Conservation (phyloP, 2,329 filamentous ascomycete genomes). For the Xylaria sp. region DNA sequence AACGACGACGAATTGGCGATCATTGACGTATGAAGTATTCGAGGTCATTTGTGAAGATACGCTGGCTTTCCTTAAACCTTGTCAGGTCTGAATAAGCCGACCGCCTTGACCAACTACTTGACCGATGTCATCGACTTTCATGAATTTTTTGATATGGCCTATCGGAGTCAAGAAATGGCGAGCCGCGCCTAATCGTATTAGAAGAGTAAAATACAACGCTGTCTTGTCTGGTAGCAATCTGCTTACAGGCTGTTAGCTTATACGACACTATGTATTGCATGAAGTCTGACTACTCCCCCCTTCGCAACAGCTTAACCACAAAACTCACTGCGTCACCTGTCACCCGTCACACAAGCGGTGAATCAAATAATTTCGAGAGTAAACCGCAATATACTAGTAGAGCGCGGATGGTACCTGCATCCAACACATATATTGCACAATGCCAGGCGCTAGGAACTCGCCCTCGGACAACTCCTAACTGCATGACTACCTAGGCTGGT, state of each 20-base stretch:
- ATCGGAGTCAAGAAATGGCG: neutral
- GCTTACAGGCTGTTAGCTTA: neutral
- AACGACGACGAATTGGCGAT: neutral
- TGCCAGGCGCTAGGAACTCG: neutral
- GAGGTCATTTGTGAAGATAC: neutral
- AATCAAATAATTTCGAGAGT: neutral
- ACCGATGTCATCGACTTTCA: neutral
- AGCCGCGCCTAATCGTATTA: neutral
- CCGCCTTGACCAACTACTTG: neutral
- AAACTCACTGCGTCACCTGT: neutral
- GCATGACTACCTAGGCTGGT: too few relatives aligned
- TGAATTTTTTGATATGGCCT: neutral
- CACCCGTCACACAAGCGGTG: neutral
- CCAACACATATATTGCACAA: neutral
- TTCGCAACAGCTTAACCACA: neutral
- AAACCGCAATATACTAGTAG: neutral
- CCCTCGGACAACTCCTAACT: too few relatives aligned
- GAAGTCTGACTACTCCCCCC: neutral
- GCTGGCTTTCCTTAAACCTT: too few relatives aligned
- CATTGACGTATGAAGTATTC: neutral
- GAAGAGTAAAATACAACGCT: neutral
- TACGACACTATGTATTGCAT: neutral
- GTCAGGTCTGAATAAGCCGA: conserved; percentile 4
- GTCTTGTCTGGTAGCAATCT: neutral
- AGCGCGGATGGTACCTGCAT: neutral